Base-by-base conservation (phyloP, 768 basidiomycete species). In the Plicaturopsis crispa region DNA sequence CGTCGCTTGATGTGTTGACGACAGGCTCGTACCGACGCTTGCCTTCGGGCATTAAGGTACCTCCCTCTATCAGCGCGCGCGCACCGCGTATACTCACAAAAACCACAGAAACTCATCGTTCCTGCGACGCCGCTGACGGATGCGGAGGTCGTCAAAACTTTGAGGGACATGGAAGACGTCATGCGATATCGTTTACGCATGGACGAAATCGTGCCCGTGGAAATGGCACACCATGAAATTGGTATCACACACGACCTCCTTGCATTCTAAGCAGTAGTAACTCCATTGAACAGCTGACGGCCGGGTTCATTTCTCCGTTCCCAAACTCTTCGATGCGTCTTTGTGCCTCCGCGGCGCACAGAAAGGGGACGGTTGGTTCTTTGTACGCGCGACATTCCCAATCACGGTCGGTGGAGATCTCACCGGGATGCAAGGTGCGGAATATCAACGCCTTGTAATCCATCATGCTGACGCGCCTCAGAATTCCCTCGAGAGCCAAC, bases 1-100 rank as follows among this genome's bases (percentile, higher is more conserved):
- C 91, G 1, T 93, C 93, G 17, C 63, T 97, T 24, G 85, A 92
- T 48, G 85, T 97, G 39, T 68, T 96, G 22, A 85, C 85, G 2
- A 80, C 79, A 10, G 93, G 92, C 0, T 80, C 85, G 12, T 98
- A 97, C 53, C 67, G 78, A 26, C 70, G 89, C 19, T 73, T 98
- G 12, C 92, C 94, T 13, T 72, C 78, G 2, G 69, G 66, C 36
- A 83, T 94, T 55, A 87, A 85, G 75, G 89, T 87, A 38, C 16
- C 47, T 47, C 40, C 40, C 48, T 35, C 21, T 36, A 13, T 24
- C 35, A 30, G 6, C 24, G 24, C 24, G 6, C 33, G 36, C 24
- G 34, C 13, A 23, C 19, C 22, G 38, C 49, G 47, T 43, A 43
- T 24, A 36, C 43, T 39, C 26, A 42, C 39, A 24, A 32, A 33